Evolutionary conservation across 495 filamentous ascomycete genomes (phyloP).

Genomic region (Lasiosphaeris hirsuta): DNA sequence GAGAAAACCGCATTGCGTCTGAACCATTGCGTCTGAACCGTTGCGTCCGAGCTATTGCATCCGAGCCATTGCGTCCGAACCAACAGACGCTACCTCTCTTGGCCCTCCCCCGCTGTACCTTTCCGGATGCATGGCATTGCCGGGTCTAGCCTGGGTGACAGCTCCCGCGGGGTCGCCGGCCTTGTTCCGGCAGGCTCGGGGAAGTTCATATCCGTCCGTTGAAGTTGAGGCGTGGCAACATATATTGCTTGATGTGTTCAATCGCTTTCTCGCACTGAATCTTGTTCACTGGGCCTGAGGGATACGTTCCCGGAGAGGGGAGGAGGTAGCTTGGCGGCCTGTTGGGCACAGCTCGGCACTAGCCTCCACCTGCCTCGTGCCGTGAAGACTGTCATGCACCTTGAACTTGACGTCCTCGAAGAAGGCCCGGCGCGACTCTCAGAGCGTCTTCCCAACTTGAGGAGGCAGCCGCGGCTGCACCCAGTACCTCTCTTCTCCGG

Average conservation of each 20-base stretch:
- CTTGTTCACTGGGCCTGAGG: conserved; percentile 51
- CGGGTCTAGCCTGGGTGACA: too few relatives aligned
- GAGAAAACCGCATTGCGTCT: too few relatives aligned
- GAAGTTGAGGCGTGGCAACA: conserved; percentile 51
- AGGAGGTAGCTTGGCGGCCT: conserved; percentile 53
- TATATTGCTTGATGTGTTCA: conserved; percentile 65
- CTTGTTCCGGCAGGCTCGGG: too few relatives aligned
- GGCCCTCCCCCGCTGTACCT: too few relatives aligned
- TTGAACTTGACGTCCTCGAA: conserved; percentile 35
- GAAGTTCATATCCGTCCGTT: conserved; percentile 36
- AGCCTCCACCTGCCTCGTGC: conserved; percentile 44
- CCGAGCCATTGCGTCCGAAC: too few relatives aligned
- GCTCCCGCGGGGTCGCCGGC: too few relatives aligned
- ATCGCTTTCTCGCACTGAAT: conserved; percentile 60
- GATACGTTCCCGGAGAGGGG: conserved; percentile 34
- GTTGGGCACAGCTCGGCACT: conserved; percentile 55
- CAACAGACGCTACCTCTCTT: too few relatives aligned
- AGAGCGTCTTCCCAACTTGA: conserved; percentile 20
- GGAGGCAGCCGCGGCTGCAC: conserved; percentile 21
- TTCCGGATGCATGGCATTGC: too few relatives aligned
- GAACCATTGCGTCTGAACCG: too few relatives aligned
- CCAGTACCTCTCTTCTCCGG: conserved; percentile 23
- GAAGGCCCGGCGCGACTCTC: conserved; percentile 27
- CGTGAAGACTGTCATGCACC: conserved; percentile 40
- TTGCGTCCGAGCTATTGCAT: too few relatives aligned